Evolutionary conservation across 2,329 filamentous ascomycete species (phyloP).

Genomic region (Alternaria conjuncta): DNA sequence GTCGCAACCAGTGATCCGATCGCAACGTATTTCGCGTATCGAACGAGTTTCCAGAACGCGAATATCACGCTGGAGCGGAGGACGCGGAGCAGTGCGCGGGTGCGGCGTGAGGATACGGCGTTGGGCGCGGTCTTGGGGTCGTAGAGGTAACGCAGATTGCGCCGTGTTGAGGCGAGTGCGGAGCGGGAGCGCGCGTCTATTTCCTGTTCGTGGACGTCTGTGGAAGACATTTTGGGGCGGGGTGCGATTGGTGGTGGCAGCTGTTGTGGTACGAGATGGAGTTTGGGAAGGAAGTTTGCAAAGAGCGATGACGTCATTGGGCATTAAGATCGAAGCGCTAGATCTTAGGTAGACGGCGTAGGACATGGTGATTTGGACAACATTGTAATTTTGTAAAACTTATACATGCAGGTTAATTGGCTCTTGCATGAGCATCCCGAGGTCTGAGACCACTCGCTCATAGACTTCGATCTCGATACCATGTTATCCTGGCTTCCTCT

Average conservation of each 20-base stretch:
- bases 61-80: slow-evolving; percentile 50
- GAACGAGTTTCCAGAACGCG: slow-evolving; percentile 51
- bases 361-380: not conserved
- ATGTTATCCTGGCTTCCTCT: not conserved
- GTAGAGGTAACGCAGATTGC: slow-evolving; percentile 48
- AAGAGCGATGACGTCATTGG: not conserved
- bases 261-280: not conserved
- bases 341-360: too few relatives aligned
- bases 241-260: not conserved
- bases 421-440: not conserved
- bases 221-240: slow-evolving; percentile 2
- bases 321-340: not conserved
- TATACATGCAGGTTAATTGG: not conserved
- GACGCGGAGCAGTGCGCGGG: slow-evolving; percentile 48
- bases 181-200: slow-evolving; percentile 32
- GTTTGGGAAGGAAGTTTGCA: not conserved
- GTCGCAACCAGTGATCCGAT: slow-evolving; percentile 50
- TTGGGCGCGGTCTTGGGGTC: slow-evolving; percentile 38
- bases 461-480: not conserved
- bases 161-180: slow-evolving; percentile 36
- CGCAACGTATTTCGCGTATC: slow-evolving; percentile 54
- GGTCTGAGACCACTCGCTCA: not conserved
- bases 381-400: not conserved
- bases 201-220: slow-evolving; percentile 6
- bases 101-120: slow-evolving; percentile 45